phyloP scores from a whole-genome alignment of 495 filamentous ascomycete species.

The Neurospora terricola region DNA sequence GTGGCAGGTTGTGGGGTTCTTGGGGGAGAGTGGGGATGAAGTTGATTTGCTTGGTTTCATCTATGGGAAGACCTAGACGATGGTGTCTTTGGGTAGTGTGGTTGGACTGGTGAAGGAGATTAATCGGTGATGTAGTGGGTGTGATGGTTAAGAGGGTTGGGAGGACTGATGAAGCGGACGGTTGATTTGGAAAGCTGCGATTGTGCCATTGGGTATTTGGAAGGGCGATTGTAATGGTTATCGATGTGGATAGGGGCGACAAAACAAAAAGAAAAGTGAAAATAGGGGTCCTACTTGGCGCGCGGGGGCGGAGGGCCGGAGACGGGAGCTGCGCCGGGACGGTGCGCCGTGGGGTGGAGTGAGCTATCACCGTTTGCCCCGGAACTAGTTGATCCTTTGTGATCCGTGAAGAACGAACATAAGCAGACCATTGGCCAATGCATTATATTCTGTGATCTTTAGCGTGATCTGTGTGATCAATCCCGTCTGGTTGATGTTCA shows the following conservation, averaged over 20 bases:
- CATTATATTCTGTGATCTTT: background rate
- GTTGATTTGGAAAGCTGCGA: background rate
- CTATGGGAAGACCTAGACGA: constrained; percentile 29
- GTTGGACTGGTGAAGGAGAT: background rate
- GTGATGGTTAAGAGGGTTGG: background rate
- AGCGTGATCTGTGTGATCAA: background rate
- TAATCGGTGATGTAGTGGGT: background rate
- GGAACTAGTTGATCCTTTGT: background rate
- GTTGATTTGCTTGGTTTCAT: constrained; percentile 51
- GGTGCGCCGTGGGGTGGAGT: background rate
- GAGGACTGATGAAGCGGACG: background rate
- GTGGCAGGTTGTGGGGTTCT: constrained; percentile 48
- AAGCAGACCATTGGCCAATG: background rate
- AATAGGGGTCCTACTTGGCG: background rate
- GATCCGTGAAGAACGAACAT: background rate
- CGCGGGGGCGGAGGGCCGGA: background rate
- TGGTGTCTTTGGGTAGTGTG: constrained; percentile 13
- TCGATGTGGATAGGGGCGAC: background rate
- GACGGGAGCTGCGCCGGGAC: background rate
- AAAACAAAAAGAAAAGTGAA: background rate
- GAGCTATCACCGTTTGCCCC: background rate
- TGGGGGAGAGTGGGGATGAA: constrained; percentile 48
- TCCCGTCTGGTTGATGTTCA: background rate
- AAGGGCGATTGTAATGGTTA: background rate
- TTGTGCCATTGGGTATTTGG: background rate